phyloP scores from a whole-genome alignment of 768 basidiomycete genomes.

The Brasilioporus rufonigricans region DNA sequence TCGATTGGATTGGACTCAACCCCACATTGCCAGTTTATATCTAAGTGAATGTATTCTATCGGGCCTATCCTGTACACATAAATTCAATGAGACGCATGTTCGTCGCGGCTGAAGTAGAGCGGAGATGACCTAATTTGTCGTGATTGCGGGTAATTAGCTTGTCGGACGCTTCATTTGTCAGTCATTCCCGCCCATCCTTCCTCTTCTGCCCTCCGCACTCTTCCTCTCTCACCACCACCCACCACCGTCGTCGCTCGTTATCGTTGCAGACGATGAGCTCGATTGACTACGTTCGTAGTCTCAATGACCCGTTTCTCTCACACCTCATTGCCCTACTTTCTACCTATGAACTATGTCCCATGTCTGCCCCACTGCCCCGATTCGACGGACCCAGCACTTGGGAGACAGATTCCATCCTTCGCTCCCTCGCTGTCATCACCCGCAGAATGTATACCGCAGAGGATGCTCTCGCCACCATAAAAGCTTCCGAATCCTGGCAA shows the following conservation, averaged over 20 bases:
- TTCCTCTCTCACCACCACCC: slow-evolving; percentile 9
- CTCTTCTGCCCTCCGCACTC: neutral
- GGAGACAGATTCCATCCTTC: slow-evolving; percentile 58
- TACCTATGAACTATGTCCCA: slow-evolving; percentile 54
- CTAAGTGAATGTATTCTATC: slow-evolving; percentile 27
- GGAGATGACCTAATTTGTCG: slow-evolving; percentile 21
- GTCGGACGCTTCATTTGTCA: slow-evolving; percentile 1
- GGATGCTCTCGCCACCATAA: slow-evolving; percentile 40
- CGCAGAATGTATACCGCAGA: slow-evolving; percentile 58
- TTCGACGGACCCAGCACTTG: slow-evolving; percentile 56
- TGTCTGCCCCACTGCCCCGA: slow-evolving; percentile 47
- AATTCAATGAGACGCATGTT: too few relatives aligned
- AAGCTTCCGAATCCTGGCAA: slow-evolving; percentile 35
- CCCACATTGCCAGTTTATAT: slow-evolving; percentile 81
- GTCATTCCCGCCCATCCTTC: neutral
- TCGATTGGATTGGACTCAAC: slow-evolving; percentile 72
- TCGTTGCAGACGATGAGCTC: slow-evolving; percentile 35
- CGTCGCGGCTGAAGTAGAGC: slow-evolving; percentile 2
- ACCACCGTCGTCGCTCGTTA: slow-evolving; percentile 4
- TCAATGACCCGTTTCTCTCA: slow-evolving; percentile 42
- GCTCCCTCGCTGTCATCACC: slow-evolving; percentile 48
- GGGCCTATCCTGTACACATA: too few relatives aligned
- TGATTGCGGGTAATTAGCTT: slow-evolving; percentile 1
- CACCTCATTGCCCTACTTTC: slow-evolving; percentile 60
- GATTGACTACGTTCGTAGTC: slow-evolving; percentile 23